phyloP scores from a whole-genome alignment of 2,329 filamentous ascomycete genomes.

The Daldinia sp. region DNA sequence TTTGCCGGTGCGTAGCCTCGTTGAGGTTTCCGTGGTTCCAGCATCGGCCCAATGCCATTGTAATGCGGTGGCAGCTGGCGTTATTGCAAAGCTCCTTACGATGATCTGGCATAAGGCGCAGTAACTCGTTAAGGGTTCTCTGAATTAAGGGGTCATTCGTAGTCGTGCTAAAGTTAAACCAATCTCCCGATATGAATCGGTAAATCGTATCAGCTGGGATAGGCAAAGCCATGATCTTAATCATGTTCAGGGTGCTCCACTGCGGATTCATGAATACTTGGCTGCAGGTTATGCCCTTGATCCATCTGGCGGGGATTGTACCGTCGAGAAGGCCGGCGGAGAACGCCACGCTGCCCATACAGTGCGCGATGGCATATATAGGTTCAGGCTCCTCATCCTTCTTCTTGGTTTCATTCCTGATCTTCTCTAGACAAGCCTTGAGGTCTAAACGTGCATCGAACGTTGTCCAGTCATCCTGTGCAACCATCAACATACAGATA shows the following conservation, averaged over 20 bases:
- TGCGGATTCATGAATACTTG: constrained; percentile 72
- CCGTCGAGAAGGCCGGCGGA: constrained; percentile 68
- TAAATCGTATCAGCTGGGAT: constrained; percentile 61
- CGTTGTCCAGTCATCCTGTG: constrained; percentile 63
- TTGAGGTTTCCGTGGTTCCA: constrained; percentile 74
- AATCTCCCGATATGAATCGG: constrained; percentile 56
- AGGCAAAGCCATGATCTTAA: constrained; percentile 61
- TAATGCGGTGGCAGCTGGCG: constrained; percentile 67
- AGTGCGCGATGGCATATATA: constrained; percentile 68
- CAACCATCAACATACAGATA: constrained; percentile 61
- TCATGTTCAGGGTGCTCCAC: constrained; percentile 63
- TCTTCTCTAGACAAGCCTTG: constrained; percentile 61
- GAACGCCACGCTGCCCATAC: constrained; percentile 69
- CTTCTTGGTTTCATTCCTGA: constrained; percentile 52
- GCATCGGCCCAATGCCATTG: constrained; percentile 67
- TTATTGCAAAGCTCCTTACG: constrained; percentile 67
- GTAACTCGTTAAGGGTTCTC: constrained; percentile 60
- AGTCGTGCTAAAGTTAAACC: constrained; percentile 62
- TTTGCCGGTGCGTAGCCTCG: constrained; percentile 68
- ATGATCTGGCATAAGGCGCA: constrained; percentile 65
- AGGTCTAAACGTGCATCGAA: constrained; percentile 69
- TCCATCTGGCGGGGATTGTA: constrained; percentile 64
- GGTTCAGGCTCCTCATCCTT: constrained; percentile 39
- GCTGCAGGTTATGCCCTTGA: constrained; percentile 64
- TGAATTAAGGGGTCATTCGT: constrained; percentile 59